Base-by-base conservation (phyloP, 2,329 filamentous ascomycete species). In the Fusarium lateritium region DNA sequence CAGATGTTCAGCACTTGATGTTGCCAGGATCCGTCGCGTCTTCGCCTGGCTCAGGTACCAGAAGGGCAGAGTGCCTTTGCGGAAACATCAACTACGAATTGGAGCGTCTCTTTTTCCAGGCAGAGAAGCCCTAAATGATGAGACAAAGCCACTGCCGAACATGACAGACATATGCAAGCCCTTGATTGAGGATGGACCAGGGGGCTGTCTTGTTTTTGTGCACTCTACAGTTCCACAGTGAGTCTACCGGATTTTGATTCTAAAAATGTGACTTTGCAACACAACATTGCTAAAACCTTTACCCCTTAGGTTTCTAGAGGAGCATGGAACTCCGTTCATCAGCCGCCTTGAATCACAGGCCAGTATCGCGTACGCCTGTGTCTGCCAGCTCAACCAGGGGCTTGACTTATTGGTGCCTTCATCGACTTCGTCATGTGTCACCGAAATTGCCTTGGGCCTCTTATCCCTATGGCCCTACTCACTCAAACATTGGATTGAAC, bases 371-470 rank as follows among this genome's bases (percentile, higher is more conserved):
- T 56, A 56, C 24, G 52, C 52, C 28, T 56, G 43, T 19, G 36
- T 47, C n/a, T 56, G 52, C 15, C 52, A 56, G 52, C 31, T 56
- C n/a, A 46, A 21, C 52, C 52, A 40, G 24, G 52, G 52, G 9
- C 52, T 56, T 38, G 39, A 36, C 33, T 39, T 56, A 19, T 26
- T 56, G 19, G 21, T 9, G 28, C 33, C 31, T 17, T 39, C 47
- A 19, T 39, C 42, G 6, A 31, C 15, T 44, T 44, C 42, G 15
- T 28, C 19, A 19, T 24, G 24, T 44, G 22, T 10, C 5, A 9
- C n/a, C 8, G 24, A 31, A 19, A 44, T 44, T 28, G 42, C 24
- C 4, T 14, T 44, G 19, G 42, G 42, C 17, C 42, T 44, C 15
- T 28, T 44, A 31, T n/a, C 42, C 9, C 24, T 44, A 10, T 44